Evolutionary conservation across 257 asterid species (phyloP).

Genomic region (Jacaranda mimosifolia): DNA sequence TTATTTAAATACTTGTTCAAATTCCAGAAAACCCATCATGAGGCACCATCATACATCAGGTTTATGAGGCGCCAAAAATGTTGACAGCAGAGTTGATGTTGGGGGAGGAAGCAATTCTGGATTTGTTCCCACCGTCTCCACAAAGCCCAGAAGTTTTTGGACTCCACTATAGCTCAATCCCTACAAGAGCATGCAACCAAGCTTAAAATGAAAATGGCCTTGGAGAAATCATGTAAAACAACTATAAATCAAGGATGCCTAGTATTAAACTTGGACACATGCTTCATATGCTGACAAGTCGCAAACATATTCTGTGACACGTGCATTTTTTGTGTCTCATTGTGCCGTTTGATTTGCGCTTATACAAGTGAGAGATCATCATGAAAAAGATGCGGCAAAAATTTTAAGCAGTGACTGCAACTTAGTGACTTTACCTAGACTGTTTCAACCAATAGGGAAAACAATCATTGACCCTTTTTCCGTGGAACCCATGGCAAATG

Average conservation of each 20-base stretch:
- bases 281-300: no score
- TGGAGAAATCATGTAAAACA: neutral
- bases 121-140: conserved; percentile 62
- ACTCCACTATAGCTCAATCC: conserved; percentile 72
- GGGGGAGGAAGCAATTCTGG: conserved; percentile 72
- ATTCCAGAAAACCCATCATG: conserved; percentile 25
- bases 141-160: conserved; percentile 72
- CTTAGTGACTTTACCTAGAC: no score
- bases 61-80: conserved; percentile 64
- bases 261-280: neutral
- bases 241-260: neutral
- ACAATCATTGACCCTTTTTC: no score
- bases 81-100: conserved; percentile 59
- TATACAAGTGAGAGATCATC: no score
- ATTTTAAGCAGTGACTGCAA: no score
- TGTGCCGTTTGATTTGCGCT: no score
- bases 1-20: conserved; percentile 15
- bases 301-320: no score
- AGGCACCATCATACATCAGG: conserved; percentile 61
- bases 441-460: no score
- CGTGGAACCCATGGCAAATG: no score
- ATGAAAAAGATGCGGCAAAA: no score
- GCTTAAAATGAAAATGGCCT: conserved; percentile 6
- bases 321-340: no score
- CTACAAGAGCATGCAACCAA: conserved; percentile 47